phyloP scores from a whole-genome alignment of 208 protist species.

The Trypanosoma theileri region DNA sequence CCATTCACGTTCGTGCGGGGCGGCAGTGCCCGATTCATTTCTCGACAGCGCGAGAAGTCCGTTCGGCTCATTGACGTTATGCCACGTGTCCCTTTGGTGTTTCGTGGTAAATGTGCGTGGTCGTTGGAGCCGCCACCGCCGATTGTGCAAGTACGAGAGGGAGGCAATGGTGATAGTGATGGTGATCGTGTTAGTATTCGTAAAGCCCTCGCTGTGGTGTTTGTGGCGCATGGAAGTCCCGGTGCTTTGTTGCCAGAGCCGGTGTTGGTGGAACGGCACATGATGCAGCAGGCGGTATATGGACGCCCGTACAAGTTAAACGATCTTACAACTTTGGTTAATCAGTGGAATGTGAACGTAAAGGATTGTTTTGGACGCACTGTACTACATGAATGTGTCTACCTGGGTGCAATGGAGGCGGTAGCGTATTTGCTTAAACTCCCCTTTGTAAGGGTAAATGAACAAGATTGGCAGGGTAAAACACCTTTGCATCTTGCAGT shows the following conservation, averaged over 20 bases:
- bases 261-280: conserved; percentile 60
- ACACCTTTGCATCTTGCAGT: conserved; percentile 74
- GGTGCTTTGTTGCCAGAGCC: conserved; percentile 41
- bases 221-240: conserved; percentile 51
- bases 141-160: conserved; percentile 28
- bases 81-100: conserved; percentile 22
- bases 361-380: conserved; percentile 76
- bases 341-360: conserved; percentile 74
- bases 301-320: conserved; percentile 19
- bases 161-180: no score
- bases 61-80: conserved; percentile 47
- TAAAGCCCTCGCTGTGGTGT: conserved; percentile 53
- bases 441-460: conserved; percentile 57
- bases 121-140: conserved; percentile 33
- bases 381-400: conserved; percentile 66
- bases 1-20: conserved; percentile 67
- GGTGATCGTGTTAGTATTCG: conserved; percentile 1
- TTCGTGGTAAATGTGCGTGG: no score
- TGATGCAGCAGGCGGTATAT: conserved; percentile 46
- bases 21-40: conserved; percentile 22
- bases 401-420: conserved; percentile 51
- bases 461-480: conserved; percentile 42
- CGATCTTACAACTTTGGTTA: conserved; percentile 32
- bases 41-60: conserved; percentile 26
- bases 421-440: conserved; percentile 59